phyloP scores from a whole-genome alignment of 768 basidiomycete species.

The Auriscalpium orientale region DNA sequence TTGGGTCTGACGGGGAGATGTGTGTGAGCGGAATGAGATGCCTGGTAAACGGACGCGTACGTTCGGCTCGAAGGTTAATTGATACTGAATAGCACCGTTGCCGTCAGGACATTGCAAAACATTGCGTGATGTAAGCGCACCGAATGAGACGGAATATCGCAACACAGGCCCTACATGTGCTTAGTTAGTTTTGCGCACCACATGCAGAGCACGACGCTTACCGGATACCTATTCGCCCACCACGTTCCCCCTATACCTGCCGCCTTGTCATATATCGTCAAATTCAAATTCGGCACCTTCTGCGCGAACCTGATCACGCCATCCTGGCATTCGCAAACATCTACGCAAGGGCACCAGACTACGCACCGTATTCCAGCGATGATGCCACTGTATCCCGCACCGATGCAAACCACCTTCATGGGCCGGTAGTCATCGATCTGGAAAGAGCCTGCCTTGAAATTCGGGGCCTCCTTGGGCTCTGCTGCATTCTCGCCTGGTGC shows the following conservation, averaged over 20 bases:
- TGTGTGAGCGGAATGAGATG: neutral
- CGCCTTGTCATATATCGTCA: constrained; percentile 54
- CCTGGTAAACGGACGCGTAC: neutral
- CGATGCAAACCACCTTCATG: constrained; percentile 48
- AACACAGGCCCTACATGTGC: constrained; percentile 4
- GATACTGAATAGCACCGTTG: neutral
- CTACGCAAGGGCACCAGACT: too few species aligned
- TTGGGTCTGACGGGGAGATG: constrained; percentile 14
- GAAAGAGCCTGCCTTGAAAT: constrained; percentile 22
- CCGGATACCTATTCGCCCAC: constrained; percentile 34
- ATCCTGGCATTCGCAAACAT: constrained; percentile 1
- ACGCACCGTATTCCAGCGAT: constrained; percentile 46
- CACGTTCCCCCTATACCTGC: constrained; percentile 58
- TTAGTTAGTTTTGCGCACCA: neutral
- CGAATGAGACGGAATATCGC: constrained; percentile 9
- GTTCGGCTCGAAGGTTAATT: constrained; percentile 9
- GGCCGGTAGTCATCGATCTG: constrained; percentile 46
- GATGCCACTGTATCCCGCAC: constrained; percentile 55
- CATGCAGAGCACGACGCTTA: neutral
- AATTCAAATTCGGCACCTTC: constrained; percentile 41
- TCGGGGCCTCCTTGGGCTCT: neutral
- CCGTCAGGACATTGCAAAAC: neutral
- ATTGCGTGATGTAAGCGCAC: neutral
- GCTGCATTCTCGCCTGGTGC: too few species aligned
- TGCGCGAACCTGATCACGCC: constrained; percentile 37